Base-by-base conservation (phyloP, 2,329 filamentous ascomycete genomes). In the Trichoderma lentiforme region DNA sequence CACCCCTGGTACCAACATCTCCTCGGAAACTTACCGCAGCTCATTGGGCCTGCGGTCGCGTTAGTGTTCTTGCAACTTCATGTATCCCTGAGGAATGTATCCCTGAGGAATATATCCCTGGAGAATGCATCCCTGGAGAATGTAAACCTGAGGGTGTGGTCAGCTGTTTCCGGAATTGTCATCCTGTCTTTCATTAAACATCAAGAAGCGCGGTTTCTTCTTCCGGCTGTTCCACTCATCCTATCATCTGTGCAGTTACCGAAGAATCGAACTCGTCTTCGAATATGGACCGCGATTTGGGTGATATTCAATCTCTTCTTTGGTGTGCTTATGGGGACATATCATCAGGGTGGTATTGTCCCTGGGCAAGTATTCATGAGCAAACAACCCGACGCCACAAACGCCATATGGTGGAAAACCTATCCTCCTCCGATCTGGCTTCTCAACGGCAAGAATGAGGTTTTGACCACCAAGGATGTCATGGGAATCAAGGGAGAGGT, bases 331-430 rank as follows among this genome's bases (percentile, higher is more conserved):
- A 94, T 95, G 91, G 93, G 93, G n/a, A 83, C 89, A 4, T 95
- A 93, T 78, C 93, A 95, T 79, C 93, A 95, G 81, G 93, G 91
- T 32, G 93, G 93, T 57, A 88, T 95, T 30, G 86, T 95, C 1
- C 91, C 92, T 0, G 90, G 89, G 7, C 93, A 95, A 77, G 89
- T 92, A 0, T 93, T 93, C 78, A 85, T 95, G 77, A 92, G 90
- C 77, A 88, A 88, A 70, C 90, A 92, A 74, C 86, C 88, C 5
- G 90, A 92, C 74, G 89, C 92, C 9, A 90, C 89, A 2, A 86
- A 91, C 39, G 91, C 91, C 4, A 85, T 93, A 65, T 95, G 93
- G 93, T 95, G 93, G 93, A 95, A 94, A 80, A 95, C 93, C 1
- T 95, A 95, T 79, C 92, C 90, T 79, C 93, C 93, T 21, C 93